Percentiles rank a stretch among this genome's conserved stretches.
These are phyloP conservation scores for Erodium texanum DNA, from an alignment of 441 rosid genomes.

Conservation along the genomic window DNA sequence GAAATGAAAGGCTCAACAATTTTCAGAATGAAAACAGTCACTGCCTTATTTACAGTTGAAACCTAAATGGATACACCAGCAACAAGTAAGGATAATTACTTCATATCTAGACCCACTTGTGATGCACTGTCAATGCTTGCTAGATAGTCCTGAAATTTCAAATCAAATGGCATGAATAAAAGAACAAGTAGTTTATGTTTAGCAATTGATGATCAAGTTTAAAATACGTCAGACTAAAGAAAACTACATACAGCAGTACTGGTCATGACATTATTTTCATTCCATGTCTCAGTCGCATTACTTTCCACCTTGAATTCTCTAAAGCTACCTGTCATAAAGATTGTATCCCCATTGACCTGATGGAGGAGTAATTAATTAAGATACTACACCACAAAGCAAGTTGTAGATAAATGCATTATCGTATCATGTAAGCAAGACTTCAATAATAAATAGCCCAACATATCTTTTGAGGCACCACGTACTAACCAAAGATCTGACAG, in stretches of 20 bases:
- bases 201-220: constrained; percentile 10
- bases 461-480: neutral
- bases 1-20: no score
- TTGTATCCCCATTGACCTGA: constrained; percentile 91
- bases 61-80: constrained; percentile 6
- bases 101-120: constrained; percentile 50
- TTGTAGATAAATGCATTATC: neutral
- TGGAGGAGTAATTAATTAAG: constrained; percentile 13
- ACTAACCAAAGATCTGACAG: neutral
- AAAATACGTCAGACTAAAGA: constrained; percentile 12
- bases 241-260: constrained; percentile 50
- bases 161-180: neutral
- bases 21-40: no score
- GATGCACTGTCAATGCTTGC: constrained; percentile 64
- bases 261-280: constrained; percentile 66
- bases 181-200: neutral
- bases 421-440: neutral
- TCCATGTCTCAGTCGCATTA: constrained; percentile 54
- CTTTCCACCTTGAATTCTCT: constrained; percentile 78
- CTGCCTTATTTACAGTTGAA: neutral
- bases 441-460: neutral
- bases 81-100: constrained; percentile 33
- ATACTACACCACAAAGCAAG: neutral
- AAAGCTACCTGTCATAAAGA: constrained; percentile 76
- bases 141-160: constrained; percentile 59